A percentile compares a stretch with the other conserved stretches of the same genome.
Conservation (phyloP, 148 eudicot species). For the Arbutus unedo region DNA sequence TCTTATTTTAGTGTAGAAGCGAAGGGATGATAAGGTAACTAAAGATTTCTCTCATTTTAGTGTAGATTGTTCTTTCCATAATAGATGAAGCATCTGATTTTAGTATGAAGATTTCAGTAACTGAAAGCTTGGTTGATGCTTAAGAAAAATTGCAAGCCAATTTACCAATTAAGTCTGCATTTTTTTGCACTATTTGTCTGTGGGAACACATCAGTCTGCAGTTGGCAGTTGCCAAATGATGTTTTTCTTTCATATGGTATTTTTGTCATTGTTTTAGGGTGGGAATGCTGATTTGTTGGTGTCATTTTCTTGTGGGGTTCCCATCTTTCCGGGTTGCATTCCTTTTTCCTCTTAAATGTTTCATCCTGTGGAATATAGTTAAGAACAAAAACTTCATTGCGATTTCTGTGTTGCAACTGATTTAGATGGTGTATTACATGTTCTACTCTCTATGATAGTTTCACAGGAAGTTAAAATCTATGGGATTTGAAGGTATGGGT, state of each 20-base stretch:
- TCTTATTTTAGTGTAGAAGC: constrained; percentile 22
- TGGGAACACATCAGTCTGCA: neutral
- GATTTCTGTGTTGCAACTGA: neutral
- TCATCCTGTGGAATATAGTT: neutral
- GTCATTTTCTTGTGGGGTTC: neutral
- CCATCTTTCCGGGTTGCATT: neutral
- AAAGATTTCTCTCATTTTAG: neutral
- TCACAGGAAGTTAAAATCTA: neutral
- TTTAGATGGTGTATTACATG: neutral
- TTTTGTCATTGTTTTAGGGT: neutral
- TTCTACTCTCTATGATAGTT: neutral
- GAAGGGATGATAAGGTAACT: constrained; percentile 86
- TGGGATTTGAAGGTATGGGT: neutral
- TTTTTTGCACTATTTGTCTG: neutral
- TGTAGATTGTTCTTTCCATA: neutral
- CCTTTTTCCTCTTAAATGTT: neutral
- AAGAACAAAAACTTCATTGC: neutral
- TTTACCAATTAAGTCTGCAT: neutral
- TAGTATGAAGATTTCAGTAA: constrained; percentile 1
- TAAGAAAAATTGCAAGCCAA: neutral
- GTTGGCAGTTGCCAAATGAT: neutral
- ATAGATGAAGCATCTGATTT: neutral
- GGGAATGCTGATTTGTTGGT: neutral
- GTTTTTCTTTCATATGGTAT: neutral
- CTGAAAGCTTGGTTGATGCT: neutral